Percentiles rank a stretch among this genome's conserved stretches.
These are phyloP conservation scores for Penicillium sp. DNA, from an alignment of 2,329 filamentous ascomycete species.

Conservation along the genomic window DNA sequence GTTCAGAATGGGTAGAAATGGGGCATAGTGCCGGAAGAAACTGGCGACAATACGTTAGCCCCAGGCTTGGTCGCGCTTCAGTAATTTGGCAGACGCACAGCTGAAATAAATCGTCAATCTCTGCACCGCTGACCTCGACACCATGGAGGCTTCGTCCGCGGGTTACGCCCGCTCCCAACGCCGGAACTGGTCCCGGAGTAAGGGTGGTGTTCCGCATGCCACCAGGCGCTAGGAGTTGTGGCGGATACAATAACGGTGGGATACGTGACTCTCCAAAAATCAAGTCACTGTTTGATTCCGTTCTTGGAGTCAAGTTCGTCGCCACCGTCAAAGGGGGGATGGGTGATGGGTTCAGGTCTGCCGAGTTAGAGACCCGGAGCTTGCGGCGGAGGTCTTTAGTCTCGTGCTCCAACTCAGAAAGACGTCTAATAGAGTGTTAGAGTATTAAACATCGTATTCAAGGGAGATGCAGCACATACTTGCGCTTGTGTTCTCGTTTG, in stretches of 20 bases:
- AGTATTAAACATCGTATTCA: no score
- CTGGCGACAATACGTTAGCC: slow-evolving; percentile 22
- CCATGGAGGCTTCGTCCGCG: no score
- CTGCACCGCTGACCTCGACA: slow-evolving; percentile 20
- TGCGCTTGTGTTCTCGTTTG: slow-evolving; percentile 48
- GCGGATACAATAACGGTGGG: no score
- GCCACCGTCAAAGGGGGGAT: slow-evolving; percentile 21
- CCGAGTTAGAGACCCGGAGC: slow-evolving; percentile 34
- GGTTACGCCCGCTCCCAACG: no score
- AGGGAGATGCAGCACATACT: slow-evolving; percentile 28
- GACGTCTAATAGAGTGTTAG: slow-evolving; percentile 30
- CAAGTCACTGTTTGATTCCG: no score
- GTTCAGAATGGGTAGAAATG: slow-evolving; percentile 46
- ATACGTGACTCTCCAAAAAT: no score
- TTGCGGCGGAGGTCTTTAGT: slow-evolving; percentile 42
- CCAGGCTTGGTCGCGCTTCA: background rate
- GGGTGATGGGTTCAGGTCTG: slow-evolving; percentile 29
- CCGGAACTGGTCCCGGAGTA: slow-evolving; percentile 8
- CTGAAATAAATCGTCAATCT: slow-evolving; percentile 46
- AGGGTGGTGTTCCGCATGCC: slow-evolving; percentile 37
- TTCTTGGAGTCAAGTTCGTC: no score
- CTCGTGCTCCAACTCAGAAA: slow-evolving; percentile 45
- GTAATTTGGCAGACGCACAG: slow-evolving; percentile 29
- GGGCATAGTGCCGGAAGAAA: slow-evolving; percentile 45
- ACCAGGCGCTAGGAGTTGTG: slow-evolving; percentile 1